Conservation (phyloP, 176 grass and related monocot genomes). For the Zea mays region DNA sequence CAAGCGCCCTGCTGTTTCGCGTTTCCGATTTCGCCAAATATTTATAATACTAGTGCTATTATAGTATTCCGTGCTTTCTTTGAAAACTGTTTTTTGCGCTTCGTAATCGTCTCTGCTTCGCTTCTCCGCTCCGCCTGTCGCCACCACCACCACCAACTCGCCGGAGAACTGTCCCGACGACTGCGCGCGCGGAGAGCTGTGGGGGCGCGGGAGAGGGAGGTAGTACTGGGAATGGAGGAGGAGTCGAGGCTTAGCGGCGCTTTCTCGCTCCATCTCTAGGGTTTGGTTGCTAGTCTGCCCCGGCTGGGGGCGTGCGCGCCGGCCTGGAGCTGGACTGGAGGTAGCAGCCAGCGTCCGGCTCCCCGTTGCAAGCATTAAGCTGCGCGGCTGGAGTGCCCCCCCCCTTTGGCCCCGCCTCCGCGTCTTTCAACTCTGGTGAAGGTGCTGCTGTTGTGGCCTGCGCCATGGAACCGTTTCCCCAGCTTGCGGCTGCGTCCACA, state of each 20-base stretch:
- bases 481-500: background rate
- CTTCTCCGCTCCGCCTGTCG: background rate
- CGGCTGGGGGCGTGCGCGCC: background rate
- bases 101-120: background rate
- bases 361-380: conserved; percentile 29
- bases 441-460: background rate
- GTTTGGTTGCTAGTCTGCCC: conserved; percentile 22
- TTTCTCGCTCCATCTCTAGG: conserved; percentile 15
- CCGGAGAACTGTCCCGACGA: conserved; percentile 3
- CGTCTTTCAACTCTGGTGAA: background rate
- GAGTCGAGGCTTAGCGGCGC: background rate
- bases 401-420: conserved; percentile 14
- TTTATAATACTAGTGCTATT: background rate
- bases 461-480: conserved; percentile 2
- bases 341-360: background rate
- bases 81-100: conserved; percentile 2
- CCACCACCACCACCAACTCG: background rate
- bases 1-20: background rate
- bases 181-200: background rate
- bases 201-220: background rate
- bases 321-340: background rate
- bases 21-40: conserved; percentile 28
- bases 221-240: conserved; percentile 34
- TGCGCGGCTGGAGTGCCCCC: background rate
- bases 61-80: conserved; percentile 9